Evolutionary conservation across 176 grass and related monocot species (phyloP).

Genomic region (Pontederia paniculata): DNA sequence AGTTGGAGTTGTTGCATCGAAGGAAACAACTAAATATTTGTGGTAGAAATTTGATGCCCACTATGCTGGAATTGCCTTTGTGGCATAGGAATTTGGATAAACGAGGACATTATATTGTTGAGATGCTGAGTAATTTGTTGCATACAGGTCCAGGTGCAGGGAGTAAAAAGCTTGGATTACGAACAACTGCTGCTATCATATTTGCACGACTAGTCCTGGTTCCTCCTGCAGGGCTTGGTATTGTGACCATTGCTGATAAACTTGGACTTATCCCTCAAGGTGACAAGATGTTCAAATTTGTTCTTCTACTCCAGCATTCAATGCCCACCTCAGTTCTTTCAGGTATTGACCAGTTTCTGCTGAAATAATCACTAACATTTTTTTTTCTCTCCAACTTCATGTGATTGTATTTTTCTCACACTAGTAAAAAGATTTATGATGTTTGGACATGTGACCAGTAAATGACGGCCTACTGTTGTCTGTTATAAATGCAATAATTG

Average conservation of each 20-base stretch:
- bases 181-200: conserved; percentile 79
- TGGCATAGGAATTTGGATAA: conserved; percentile 3
- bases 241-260: conserved; percentile 62
- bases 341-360: conserved; percentile 34
- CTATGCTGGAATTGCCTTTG: neutral
- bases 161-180: conserved; percentile 79
- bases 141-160: conserved; percentile 84
- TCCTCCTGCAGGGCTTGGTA: conserved; percentile 76
- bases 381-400: neutral
- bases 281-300: conserved; percentile 99
- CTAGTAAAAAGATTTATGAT: too few species aligned
- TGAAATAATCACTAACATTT: neutral
- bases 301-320: conserved; percentile 81
- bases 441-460: too few species aligned
- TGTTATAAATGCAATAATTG: too few species aligned
- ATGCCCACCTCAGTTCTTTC: conserved; percentile 99
- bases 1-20: too few species aligned
- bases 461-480: too few species aligned
- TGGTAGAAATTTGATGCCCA: too few species aligned
- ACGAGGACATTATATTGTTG: neutral
- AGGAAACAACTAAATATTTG: too few species aligned
- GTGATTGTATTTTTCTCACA: too few species aligned
- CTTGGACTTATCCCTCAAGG: conserved; percentile 74
- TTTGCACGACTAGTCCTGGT: conserved; percentile 70
- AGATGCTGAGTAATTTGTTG: conserved; percentile 17